Evolutionary conservation across 2,329 filamentous ascomycete genomes (phyloP).

Genomic region (Colletotrichum sp.): DNA sequence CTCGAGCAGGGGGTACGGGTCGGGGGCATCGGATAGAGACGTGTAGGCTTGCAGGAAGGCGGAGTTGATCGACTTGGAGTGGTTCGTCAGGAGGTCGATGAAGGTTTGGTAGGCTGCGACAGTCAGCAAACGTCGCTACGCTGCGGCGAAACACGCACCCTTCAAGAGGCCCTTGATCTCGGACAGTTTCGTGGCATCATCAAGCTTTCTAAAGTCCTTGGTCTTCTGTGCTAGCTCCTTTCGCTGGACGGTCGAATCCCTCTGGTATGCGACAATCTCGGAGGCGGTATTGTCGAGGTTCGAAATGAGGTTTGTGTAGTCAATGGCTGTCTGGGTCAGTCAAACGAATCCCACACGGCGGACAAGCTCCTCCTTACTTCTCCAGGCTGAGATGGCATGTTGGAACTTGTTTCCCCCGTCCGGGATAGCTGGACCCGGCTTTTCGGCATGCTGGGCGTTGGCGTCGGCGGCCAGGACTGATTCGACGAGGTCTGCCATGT

Average conservation of each 20-base stretch:
- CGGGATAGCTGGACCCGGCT: conserved; percentile 17
- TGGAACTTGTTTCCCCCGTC: conserved; percentile 92
- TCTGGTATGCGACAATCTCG: conserved; percentile 90
- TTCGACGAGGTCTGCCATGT: conserved; percentile 28
- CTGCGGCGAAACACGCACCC: conserved; percentile 53
- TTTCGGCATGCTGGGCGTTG: conserved; percentile 1
- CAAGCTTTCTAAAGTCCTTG: conserved; percentile 94
- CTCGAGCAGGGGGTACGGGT: conserved; percentile 95
- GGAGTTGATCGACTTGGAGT: conserved; percentile 92
- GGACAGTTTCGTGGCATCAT: conserved; percentile 82
- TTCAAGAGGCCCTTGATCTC: conserved; percentile 93
- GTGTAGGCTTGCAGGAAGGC: conserved; percentile 94
- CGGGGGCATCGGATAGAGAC: conserved; percentile 90
- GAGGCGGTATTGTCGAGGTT: conserved; percentile 92
- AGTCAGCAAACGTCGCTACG: background rate
- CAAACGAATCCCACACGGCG: background rate
- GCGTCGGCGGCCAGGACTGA: conserved; percentile 19
- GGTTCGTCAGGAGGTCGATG: conserved; percentile 94
- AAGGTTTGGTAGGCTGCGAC: conserved; percentile 88
- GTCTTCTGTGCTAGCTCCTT: conserved; percentile 99
- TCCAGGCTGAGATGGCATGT: conserved; percentile 93
- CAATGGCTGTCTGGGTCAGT: conserved; percentile 69
- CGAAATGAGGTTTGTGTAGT: conserved; percentile 82
- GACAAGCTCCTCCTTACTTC: conserved; percentile 65
- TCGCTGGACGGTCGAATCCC: conserved; percentile 92